Evolutionary conservation across 2,329 filamentous ascomycete genomes (phyloP).

Genomic region (Aspergillus intermedius): DNA sequence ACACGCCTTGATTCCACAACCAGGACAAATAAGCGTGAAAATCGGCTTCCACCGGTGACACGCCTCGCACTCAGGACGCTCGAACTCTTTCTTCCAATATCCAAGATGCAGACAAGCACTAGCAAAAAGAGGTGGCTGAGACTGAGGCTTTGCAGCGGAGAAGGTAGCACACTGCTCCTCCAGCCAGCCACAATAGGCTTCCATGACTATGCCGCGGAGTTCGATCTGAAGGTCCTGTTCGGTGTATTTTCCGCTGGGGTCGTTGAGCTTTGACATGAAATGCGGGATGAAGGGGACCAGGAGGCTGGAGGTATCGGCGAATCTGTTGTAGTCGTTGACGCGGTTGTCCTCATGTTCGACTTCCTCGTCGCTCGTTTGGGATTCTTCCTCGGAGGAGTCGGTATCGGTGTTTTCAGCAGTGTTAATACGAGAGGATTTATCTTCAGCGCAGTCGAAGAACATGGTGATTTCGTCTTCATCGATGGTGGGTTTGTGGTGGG

Average conservation of each 20-base stretch:
- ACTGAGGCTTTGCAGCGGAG: constrained; percentile 7
- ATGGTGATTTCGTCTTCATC: neutral
- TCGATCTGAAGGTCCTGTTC: constrained; percentile 19
- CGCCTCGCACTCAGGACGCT: constrained; percentile 13
- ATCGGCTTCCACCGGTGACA: constrained; percentile 25
- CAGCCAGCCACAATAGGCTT: constrained; percentile 21
- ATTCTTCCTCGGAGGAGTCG: neutral
- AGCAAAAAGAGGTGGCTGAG: neutral
- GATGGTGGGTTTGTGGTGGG: neutral
- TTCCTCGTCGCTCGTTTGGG: neutral
- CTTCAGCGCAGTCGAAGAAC: neutral
- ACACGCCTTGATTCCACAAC: constrained; percentile 23
- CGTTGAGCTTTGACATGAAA: constrained; percentile 20
- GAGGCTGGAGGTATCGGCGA: neutral
- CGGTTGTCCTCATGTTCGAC: neutral
- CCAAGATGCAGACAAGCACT: constrained; percentile 21
- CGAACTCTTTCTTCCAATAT: constrained; percentile 21
- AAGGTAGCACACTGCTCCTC: constrained; percentile 15
- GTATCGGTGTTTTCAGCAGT: neutral
- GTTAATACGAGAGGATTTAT: neutral
- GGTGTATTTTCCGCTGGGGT: constrained; percentile 16
- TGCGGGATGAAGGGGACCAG: constrained; percentile 17
- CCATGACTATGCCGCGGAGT: constrained; percentile 22
- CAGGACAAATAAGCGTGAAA: constrained; percentile 22
- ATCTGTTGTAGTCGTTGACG: neutral